Conservation (phyloP, 495 filamentous ascomycete species). For the Penicillium lagena region DNA sequence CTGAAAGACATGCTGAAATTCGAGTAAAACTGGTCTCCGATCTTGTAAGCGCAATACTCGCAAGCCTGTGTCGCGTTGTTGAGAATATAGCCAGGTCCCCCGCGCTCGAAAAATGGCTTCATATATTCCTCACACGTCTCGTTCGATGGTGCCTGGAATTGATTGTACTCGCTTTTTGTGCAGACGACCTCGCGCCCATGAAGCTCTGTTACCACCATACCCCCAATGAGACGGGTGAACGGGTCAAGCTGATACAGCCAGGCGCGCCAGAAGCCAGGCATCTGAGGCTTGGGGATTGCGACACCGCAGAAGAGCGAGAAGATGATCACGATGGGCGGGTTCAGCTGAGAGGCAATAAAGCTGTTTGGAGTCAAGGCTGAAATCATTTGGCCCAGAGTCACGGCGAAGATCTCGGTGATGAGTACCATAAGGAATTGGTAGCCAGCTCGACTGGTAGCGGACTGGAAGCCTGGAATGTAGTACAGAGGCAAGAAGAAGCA, state of each 20-base stretch:
- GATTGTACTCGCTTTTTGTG: conserved; percentile 46
- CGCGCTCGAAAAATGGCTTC: conserved; percentile 54
- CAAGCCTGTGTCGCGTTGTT: conserved; percentile 55
- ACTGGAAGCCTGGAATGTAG: conserved; percentile 61
- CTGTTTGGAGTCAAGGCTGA: conserved; percentile 62
- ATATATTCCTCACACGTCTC: conserved; percentile 69
- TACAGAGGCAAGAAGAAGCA: conserved; percentile 71
- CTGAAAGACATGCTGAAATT: conserved; percentile 57
- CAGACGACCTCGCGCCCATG: conserved; percentile 59
- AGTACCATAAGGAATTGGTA: conserved; percentile 81
- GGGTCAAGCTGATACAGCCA: conserved; percentile 84
- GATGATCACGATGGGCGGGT: conserved; percentile 73
- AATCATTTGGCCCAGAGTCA: conserved; percentile 63
- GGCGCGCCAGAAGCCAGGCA: conserved; percentile 69
- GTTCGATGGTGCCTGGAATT: conserved; percentile 53
- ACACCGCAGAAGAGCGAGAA: conserved; percentile 83
- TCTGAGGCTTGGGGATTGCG: conserved; percentile 65
- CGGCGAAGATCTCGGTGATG: conserved; percentile 70
- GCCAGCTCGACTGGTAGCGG: conserved; percentile 53
- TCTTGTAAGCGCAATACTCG: conserved; percentile 69
- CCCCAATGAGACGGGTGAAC: conserved; percentile 75
- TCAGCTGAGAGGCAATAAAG: conserved; percentile 66
- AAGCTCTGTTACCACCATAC: conserved; percentile 70
- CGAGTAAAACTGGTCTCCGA: conserved; percentile 73
- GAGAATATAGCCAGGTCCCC: conserved; percentile 60